Base-by-base conservation (phyloP, 2,329 filamentous ascomycete genomes). In the Hymenoscyphus occultus region DNA sequence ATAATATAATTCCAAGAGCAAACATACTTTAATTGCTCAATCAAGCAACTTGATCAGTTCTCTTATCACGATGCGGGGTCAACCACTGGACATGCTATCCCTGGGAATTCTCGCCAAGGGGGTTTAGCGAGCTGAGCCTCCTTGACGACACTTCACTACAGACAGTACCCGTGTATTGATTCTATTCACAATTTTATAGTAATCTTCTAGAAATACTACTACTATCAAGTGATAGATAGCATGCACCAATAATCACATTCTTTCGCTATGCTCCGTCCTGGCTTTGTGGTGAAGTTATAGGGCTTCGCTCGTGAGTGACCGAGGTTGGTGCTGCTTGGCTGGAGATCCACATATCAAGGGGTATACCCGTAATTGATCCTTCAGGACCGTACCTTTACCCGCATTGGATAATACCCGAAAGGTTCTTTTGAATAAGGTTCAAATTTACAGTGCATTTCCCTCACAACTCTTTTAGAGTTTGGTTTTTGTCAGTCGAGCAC, bases 1-100 rank as follows among this genome's bases (percentile, higher is more conserved):
- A 16, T 19, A 16, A 48, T 51, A 19, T 22, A 51, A 10, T 22
- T 51, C 45, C n/a, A 12, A 10, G 45, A 51, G n/a, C 4, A 51
- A 19, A 51, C 7, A 19, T n/a, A n/a, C 9, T n/a, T 51, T 51
- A n/a, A 51, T 51, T 51, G 10, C 45, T 51, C 7, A 19, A 51
- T 51, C 14, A 22, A 22, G 45, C 45, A 51, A 51, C 45, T 51
- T n/a, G 45, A 22, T 51, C 45, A 51, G 45, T 19, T 48, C 45
- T 51, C 45, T 51, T 51, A 51, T 51, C 45, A 51, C n/a, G 7
- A 51, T 22, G 45, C 45, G 45, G 45, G 45, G 45, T 51, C 22
- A 51, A n/a, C 45, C 22, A n/a, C n/a, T n/a, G 45, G 45, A 51
- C 45, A 22, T 22, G 45, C n/a, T 22, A 51, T 10, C 45, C 45